phyloP scores from a whole-genome alignment of 306 rosid genomes.

The Prunus padus region DNA sequence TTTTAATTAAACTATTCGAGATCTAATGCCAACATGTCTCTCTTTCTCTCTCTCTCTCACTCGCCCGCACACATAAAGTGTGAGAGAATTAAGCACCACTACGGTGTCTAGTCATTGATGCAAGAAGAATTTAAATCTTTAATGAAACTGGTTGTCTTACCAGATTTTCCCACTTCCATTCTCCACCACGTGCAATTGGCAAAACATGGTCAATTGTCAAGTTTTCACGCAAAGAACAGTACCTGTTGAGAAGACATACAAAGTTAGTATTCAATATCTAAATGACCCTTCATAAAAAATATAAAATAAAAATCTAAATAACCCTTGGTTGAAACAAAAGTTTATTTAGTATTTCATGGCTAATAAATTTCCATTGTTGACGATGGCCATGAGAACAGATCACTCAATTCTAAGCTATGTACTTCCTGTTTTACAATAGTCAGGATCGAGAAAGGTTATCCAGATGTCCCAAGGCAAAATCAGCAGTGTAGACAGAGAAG shows the following conservation, averaged over 20 bases:
- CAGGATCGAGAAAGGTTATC: background rate
- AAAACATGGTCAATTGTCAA: conserved; percentile 93
- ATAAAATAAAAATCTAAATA: background rate
- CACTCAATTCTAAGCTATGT: background rate
- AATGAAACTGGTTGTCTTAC: conserved; percentile 36
- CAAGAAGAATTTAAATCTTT: background rate
- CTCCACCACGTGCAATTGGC: conserved; percentile 78
- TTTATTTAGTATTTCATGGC: background rate
- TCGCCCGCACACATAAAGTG: background rate
- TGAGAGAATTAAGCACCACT: background rate
- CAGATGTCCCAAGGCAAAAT: background rate
- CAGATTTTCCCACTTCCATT: conserved; percentile 95
- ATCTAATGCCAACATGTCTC: background rate
- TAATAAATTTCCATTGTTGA: background rate
- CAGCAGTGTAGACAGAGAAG: background rate
- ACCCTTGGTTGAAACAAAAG: background rate
- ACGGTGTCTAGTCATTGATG: background rate
- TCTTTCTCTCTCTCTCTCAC: background rate
- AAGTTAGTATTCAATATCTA: conserved; percentile 15
- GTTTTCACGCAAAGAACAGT: conserved; percentile 74
- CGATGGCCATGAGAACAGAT: background rate
- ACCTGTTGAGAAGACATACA: conserved; percentile 50
- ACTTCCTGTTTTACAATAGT: background rate
- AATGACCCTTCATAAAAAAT: background rate
- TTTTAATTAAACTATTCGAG: background rate